Conservation (phyloP, 257 asterid species). For the Plantago major region DNA sequence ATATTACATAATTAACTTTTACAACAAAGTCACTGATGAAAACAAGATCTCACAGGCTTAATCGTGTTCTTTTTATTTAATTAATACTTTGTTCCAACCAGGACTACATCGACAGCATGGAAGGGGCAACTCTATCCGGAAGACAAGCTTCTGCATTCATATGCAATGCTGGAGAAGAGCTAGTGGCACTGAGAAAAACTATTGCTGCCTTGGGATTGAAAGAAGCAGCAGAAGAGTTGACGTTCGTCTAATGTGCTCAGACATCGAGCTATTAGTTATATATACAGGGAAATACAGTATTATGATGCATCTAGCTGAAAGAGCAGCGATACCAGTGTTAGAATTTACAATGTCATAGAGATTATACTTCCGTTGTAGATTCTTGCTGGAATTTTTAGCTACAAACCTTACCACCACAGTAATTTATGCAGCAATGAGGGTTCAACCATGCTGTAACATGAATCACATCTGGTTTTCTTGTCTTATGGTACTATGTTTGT, state of each 20-base stretch:
- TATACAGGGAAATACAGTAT: background rate
- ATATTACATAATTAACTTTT: background rate
- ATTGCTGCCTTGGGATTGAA: slow-evolving; percentile 26
- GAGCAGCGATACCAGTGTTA: background rate
- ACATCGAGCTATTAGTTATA: background rate
- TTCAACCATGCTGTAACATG: background rate
- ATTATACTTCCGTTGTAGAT: background rate
- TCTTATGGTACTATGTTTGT: too few relatives aligned
- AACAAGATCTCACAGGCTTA: too few relatives aligned
- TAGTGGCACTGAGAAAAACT: slow-evolving; percentile 49
- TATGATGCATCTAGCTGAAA: background rate
- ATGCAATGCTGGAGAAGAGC: slow-evolving; percentile 79
- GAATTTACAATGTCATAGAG: background rate
- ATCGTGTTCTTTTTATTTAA: too few relatives aligned
- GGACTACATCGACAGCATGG: slow-evolving; percentile 99
- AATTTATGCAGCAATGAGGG: background rate
- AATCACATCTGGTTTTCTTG: background rate
- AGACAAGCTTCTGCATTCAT: slow-evolving; percentile 89
- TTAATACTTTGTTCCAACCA: slow-evolving; percentile 24
- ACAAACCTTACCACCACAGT: background rate
- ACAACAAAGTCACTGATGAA: too few relatives aligned
- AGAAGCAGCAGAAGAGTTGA: slow-evolving; percentile 40
- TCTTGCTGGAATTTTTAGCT: background rate
- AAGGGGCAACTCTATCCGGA: slow-evolving; percentile 96
- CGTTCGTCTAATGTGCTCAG: slow-evolving; percentile 34